A percentile compares a stretch with the other conserved stretches of the same genome.
Conservation (phyloP, 2,329 filamentous ascomycete genomes). For the Colletotrichum karsti region DNA sequence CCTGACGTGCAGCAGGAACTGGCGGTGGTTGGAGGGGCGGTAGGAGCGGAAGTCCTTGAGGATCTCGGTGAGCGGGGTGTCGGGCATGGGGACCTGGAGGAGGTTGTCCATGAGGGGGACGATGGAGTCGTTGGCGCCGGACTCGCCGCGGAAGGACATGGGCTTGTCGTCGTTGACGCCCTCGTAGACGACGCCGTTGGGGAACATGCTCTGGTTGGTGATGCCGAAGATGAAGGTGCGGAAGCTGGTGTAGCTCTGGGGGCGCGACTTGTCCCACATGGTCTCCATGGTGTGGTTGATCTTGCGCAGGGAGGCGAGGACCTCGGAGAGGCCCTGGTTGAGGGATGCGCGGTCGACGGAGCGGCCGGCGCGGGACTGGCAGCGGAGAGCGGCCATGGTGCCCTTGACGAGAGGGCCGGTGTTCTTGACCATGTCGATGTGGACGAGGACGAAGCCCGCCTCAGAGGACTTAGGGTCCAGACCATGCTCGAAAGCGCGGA, state of each 20-base stretch:
- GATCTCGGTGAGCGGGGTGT: slow-evolving; percentile 88
- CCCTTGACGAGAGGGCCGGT: slow-evolving; percentile 81
- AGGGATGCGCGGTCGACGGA: slow-evolving; percentile 49
- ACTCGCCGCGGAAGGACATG: slow-evolving; percentile 88
- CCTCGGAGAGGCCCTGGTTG: slow-evolving; percentile 68
- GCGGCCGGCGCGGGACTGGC: slow-evolving; percentile 38
- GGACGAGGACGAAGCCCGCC: slow-evolving; percentile 94
- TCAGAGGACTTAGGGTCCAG: slow-evolving; percentile 88
- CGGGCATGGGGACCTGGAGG: slow-evolving; percentile 85
- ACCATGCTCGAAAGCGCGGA: slow-evolving; percentile 91
- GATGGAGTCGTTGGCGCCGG: slow-evolving; percentile 94
- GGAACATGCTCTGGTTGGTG: slow-evolving; percentile 93
- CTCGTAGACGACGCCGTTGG: slow-evolving; percentile 88
- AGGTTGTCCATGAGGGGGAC: slow-evolving; percentile 91
- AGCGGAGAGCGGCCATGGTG: slow-evolving; percentile 67
- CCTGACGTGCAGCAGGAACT: slow-evolving; percentile 80
- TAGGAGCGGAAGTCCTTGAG: slow-evolving; percentile 90
- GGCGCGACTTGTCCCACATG: slow-evolving; percentile 93
- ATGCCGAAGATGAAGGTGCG: slow-evolving; percentile 98
- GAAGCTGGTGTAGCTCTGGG: slow-evolving; percentile 86
- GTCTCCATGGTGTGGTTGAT: slow-evolving; percentile 85
- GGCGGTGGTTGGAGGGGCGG: slow-evolving; percentile 86
- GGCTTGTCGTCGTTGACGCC: slow-evolving; percentile 77
- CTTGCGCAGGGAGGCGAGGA: slow-evolving; percentile 70
- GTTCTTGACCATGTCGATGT: slow-evolving; percentile 94